Base-by-base conservation (phyloP, 345 rosid species). In the Eucalyptus decipiens region DNA sequence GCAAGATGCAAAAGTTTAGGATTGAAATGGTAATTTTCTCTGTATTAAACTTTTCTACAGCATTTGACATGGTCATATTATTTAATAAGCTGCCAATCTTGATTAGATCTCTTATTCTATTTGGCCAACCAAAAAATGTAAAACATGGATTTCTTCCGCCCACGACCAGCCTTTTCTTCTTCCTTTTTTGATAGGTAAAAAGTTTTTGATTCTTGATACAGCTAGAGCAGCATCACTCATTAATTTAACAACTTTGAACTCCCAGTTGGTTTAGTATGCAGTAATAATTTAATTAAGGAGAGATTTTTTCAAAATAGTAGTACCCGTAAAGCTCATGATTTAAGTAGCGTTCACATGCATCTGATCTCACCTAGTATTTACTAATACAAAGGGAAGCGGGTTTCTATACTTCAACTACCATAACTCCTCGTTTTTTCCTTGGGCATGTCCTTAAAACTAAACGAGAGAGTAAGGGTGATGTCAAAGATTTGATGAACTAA, bases 381-480 rank as follows among this genome's bases (percentile, higher is more conserved):
- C 62, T 56, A 56, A 56, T 9, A 56, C 28, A 9, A 23, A 56
- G 60, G 60, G 60, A 56, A 21, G 60, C 28, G 60, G 28, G 12
- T 56, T 9, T 23, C 60, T 4, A 56, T 23, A 10, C 62, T 56
- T 56, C 62, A 56, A 56, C 30, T 56, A 24, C 62, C 30, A 56
- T 23, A 24, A 24, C 60, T 54, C 60, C 5, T 56, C 6, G 3
- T 56, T 52, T 4, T n/a, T 54, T 54, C 60, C 60, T 56, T 3
- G 60, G 60, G 0, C 28, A 54, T 23, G 60, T 54, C 24, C 60
- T n/a, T n/a, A n/a, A n/a, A n/a, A n/a, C n/a, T 4, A 56, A 24
- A 13, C 62, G 28, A 4, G 11, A 56, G 30, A 56, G 24, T 11
- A 0, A 4, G 0, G 62, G 1, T 56, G 28, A 5, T 56, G 62